Base-by-base conservation (phyloP, 495 filamentous ascomycete species). In the Xeromyces bisporus region DNA sequence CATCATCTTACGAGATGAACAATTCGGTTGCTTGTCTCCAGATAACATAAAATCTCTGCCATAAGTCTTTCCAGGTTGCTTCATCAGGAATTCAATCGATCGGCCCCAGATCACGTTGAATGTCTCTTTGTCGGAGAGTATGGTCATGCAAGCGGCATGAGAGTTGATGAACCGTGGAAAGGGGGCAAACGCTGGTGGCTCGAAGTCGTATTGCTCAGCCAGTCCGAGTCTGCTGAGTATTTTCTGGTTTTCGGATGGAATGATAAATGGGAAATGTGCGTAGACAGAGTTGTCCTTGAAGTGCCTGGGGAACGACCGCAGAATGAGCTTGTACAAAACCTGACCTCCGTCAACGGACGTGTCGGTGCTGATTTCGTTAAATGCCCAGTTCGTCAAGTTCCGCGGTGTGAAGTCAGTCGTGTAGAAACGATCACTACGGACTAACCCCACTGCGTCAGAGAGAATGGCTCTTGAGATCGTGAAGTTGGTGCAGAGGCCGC, bases 401-500 rank as follows among this genome's bases (percentile, higher is more conserved):
- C 68, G 70, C 0, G 85, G 69, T 18, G 71, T 78, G 48, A 81
- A 86, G 39, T 71, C 66, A 28, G 67, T 56, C 5, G 85, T 91
- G 51, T 89, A 86, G 55, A 87, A 85, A 4, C 85, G 66, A 49
- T 93, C 85, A 11, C 83, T 79, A 20, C 85, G 69, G 23, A 91
- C 82, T n/a, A 92, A 56, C 23, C 73, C 72, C 6, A 85, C 78
- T 1, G 85, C 85, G 48, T 93, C 85, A 0, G 80, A 86, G 3
- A 93, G 61, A 31, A 93, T 76, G 1, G 78, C 78, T 37, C 80
- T 70, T 1, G 80, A 85, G 29, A 80, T 77, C 9, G 84, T 92
- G 54, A 73, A 93, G 15, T 77, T 77, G 5, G 82, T 77, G 30
- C 75, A 73, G 24, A 93, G 71, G 29, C 84, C 84, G 28, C 80